A percentile compares a stretch with the other conserved stretches of the same genome.
phyloP scores from a whole-genome alignment of 805 yeast genomes.

The Teunomyces barrocoloradensis region DNA sequence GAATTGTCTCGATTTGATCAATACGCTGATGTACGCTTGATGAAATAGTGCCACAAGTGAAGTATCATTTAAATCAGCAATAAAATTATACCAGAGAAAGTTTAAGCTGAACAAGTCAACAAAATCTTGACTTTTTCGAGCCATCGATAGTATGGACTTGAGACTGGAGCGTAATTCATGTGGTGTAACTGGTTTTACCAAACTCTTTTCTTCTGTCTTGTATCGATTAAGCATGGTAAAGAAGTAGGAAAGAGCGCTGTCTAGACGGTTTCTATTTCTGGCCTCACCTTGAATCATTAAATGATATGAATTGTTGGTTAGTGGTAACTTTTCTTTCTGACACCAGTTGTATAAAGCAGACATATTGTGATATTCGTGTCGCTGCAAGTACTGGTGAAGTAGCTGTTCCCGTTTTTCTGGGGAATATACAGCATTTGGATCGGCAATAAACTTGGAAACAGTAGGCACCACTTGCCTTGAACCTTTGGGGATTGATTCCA shows the following conservation, averaged over 20 bases:
- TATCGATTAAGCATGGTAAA: constrained; percentile 7
- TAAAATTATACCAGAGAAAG: constrained; percentile 19
- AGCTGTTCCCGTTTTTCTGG: constrained; percentile 4
- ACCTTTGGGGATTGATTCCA: background rate
- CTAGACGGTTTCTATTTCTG: constrained; percentile 4
- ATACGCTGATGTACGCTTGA: constrained; percentile 19
- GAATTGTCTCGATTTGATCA: constrained; percentile 23
- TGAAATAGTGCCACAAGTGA: constrained; percentile 18
- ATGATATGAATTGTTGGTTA: constrained; percentile 1
- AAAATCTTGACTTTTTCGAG: constrained; percentile 17
- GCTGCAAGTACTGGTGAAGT: background rate
- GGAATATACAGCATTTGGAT: background rate
- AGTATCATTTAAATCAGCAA: constrained; percentile 5
- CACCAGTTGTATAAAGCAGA: constrained; percentile 1
- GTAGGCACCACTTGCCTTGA: background rate
- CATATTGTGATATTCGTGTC: background rate
- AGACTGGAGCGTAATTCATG: background rate
- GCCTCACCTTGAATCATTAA: constrained; percentile 2
- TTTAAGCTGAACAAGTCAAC: constrained; percentile 19
- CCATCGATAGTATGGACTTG: constrained; percentile 6
- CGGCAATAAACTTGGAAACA: background rate
- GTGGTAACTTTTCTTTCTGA: background rate
- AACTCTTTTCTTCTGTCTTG: constrained; percentile 7
- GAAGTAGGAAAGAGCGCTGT: constrained; percentile 6
- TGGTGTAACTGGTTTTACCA: constrained; percentile 7